Base-by-base conservation (phyloP, 1,284 basidiomycete species). In the Pyrrhoderma noxium region DNA sequence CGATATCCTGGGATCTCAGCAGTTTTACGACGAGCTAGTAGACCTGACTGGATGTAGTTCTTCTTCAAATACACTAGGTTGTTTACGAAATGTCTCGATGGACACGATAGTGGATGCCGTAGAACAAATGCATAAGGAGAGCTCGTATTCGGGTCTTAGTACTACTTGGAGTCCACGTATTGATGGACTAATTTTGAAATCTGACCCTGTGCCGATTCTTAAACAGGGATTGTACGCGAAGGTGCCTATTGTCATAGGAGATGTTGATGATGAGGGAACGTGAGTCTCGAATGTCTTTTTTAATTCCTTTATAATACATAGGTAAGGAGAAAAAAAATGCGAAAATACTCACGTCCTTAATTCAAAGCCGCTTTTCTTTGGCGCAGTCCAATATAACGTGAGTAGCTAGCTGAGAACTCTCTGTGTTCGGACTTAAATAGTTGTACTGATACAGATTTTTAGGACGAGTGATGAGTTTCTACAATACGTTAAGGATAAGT, bases 171-270 rank as follows among this genome's bases (percentile, higher is more conserved):
- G 47, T 2, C 55, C 58, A 8, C 51, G 53, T 4, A 52, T 58
- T 9, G 58, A 59, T 40, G 58, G 58, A 1, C 34, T 49, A 14
- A 49, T 59, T 16, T 22, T 59, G 11, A 23, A 47, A 4, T 57
- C 56, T 37, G 52, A 53, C 36, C 53, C 55, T 3, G 56, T 53
- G 44, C 38, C 40, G 13, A 44, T 59, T 22, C 52, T 59, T 39
- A 49, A 51, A 16, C 39, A 58, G 45, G 57, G 58, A 8, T 47
- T 50, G 25, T 59, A 58, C 23, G 42, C 58, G 5, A 59, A 55
- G 45, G 57, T 59, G 27, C 58, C 58, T 21, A 51, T 51, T 13
- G 50, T 58, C 16, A 58, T 59, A 25, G 58, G 58, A 31, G 11
- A 5, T 31, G 27, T 31, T n/a, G 27, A 31, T 11, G 27, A 31